phyloP scores from a whole-genome alignment of 2,329 filamentous ascomycete genomes.

The Aspergillus costaricaensis region DNA sequence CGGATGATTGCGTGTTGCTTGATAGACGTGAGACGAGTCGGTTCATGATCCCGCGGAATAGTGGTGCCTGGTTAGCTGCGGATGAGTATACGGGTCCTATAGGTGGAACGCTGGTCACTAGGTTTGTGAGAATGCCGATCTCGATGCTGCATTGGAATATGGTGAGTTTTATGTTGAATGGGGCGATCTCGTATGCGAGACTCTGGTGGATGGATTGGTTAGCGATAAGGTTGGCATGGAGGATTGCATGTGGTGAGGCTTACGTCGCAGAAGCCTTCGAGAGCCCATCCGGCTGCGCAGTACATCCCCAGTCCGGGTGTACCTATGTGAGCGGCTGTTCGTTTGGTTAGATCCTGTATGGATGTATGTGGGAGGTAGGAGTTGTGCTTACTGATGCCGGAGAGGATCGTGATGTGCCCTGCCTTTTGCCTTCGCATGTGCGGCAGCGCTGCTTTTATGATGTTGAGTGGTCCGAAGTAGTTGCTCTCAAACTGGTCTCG shows the following conservation, averaged over 20 bases:
- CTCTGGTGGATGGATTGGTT: conserved; percentile 49
- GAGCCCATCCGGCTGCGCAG: conserved; percentile 88
- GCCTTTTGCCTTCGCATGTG: conserved; percentile 76
- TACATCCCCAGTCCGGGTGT: conserved; percentile 90
- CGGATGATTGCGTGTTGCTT: conserved; percentile 38
- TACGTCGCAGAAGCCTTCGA: conserved; percentile 93
- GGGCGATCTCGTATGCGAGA: conserved; percentile 91
- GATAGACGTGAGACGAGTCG: conserved; percentile 77
- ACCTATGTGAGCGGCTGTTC: conserved; percentile 75
- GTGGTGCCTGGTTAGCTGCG: conserved; percentile 72
- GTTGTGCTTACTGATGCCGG: conserved; percentile 66
- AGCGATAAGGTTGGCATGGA: not conserved
- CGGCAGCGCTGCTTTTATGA: conserved; percentile 85
- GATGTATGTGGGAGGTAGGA: no score
- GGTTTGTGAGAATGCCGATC: conserved; percentile 82
- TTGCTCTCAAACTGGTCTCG: conserved; percentile 91
- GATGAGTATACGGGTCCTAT: conserved; percentile 68
- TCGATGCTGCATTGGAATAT: conserved; percentile 96
- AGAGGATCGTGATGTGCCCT: conserved; percentile 87
- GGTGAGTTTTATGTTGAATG: conserved; percentile 95
- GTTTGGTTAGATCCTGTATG: conserved; percentile 21
- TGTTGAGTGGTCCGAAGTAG: conserved; percentile 94
- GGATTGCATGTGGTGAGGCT: conserved; percentile 11
- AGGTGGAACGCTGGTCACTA: conserved; percentile 79
- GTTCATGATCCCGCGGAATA: conserved; percentile 78